Evolutionary conservation across 2,329 filamentous ascomycete species (phyloP).

Genomic region (Fusarium begoniae): DNA sequence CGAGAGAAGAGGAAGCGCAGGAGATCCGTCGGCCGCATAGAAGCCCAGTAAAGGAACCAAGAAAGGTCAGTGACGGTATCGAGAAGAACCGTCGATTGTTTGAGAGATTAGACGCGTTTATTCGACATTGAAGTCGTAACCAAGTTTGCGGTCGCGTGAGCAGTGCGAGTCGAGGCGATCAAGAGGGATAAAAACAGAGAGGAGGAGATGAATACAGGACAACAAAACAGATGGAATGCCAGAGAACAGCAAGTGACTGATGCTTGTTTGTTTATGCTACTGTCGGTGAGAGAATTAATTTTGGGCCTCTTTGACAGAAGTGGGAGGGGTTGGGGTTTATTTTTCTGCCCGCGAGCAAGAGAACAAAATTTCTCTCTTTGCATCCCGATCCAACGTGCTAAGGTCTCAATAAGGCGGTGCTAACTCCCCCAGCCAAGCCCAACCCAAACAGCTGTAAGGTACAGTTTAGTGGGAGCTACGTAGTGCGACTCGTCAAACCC

Average conservation of each 20-base stretch:
- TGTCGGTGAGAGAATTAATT: slow-evolving; percentile 43
- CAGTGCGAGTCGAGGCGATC: not conserved
- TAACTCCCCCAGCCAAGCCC: not conserved
- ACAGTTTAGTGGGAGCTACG: slow-evolving; percentile 1
- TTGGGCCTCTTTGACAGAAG: slow-evolving; percentile 20
- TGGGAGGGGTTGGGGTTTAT: slow-evolving; percentile 22
- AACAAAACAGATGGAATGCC: not conserved
- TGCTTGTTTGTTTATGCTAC: slow-evolving; percentile 10
- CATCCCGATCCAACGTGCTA: slow-evolving; percentile 31
- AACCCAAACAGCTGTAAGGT: not conserved
- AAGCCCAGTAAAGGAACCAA: slow-evolving; percentile 55
- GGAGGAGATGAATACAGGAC: not conserved
- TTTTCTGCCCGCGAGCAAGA: not conserved
- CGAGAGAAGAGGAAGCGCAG: slow-evolving; percentile 89
- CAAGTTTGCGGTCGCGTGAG: slow-evolving; percentile 36
- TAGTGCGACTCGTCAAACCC: not conserved
- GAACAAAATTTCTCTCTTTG: slow-evolving; percentile 17
- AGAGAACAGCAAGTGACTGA: not conserved
- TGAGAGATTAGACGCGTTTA: slow-evolving; percentile 38
- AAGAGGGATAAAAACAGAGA: not conserved
- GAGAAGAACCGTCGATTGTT: slow-evolving; percentile 40
- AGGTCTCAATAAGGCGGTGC: slow-evolving; percentile 35
- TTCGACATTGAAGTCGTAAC: slow-evolving; percentile 39
- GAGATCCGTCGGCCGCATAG: slow-evolving; percentile 92
- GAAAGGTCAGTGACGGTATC: slow-evolving; percentile 35